Evolutionary conservation across 768 basidiomycete genomes (phyloP), one percentile per base, ranked within the genome.

Genomic region (Pleurotus djamor): DNA sequence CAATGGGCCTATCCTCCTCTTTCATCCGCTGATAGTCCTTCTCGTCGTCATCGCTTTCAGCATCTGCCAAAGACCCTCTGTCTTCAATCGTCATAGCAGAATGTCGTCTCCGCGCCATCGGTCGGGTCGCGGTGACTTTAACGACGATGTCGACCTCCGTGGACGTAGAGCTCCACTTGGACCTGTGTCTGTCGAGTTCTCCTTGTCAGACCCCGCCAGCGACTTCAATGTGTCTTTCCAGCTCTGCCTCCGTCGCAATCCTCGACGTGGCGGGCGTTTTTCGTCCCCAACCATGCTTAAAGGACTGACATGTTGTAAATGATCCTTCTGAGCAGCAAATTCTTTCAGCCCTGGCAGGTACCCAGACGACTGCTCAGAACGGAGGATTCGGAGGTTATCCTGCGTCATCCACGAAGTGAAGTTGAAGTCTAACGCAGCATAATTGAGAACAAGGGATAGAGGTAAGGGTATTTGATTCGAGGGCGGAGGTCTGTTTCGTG

Each of bases 341-440:
- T 86, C 87, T 48, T 76, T 80, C 61, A 96, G 73, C 0, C 88
- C 88, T 32, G 89, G 83, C 12, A 98, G 77, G 70, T 92, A 84
- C 0, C 89, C 85, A 12, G 90, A 87, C 1, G 94, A 94, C 68
- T 94, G 92, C 70, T 98, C 96, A 2, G 89, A 84, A 56, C 90
- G 84, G 12, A 98, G 78, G 33, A 96, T 89, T 4, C 85, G 87
- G 58, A 98, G 79, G 70, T 98, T 87, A 16, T 83, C 83, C 7
- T 87, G 86, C 0, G 91, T 83, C 93, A 95, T 94, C 96, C 96
- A 98, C 17, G 95, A 96, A 0, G 94, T 94, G 67, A 96, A 98
- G 71, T 98, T 98, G 77, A 99, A 98, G 71, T 98, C 96, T 48
- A 98, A 82, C 28, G 91, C 91, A 0, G 96, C 85, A 72, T 98